Conservation (phyloP, 2,329 filamentous ascomycete species). For the Microcyclospora tardicrescens region DNA sequence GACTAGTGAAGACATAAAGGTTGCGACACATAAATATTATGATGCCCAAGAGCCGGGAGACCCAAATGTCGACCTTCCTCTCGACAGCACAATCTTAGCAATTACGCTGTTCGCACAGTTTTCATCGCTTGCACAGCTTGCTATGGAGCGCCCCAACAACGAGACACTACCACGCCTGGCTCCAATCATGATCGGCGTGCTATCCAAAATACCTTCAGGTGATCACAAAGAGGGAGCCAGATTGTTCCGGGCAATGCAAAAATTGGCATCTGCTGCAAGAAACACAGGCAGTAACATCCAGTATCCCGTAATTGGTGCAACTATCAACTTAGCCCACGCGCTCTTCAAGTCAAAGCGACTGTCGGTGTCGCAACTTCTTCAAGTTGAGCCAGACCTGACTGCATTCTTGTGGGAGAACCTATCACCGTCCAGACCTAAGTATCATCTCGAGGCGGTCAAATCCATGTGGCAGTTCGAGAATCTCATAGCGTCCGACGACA, state of each 20-base stretch:
- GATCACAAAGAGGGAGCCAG: not conserved
- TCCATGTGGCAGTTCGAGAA: slow-evolving; percentile 72
- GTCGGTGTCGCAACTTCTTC: not conserved
- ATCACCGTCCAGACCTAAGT: slow-evolving; percentile 72
- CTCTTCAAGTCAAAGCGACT: not conserved
- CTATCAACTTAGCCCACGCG: not conserved
- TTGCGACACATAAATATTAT: not conserved
- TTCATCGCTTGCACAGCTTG: not conserved
- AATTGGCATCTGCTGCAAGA: not conserved
- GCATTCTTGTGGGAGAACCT: slow-evolving; percentile 66
- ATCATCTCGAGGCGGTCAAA: slow-evolving; percentile 83
- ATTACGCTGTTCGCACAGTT: not conserved
- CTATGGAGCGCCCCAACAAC: too few species aligned
- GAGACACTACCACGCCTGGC: not conserved
- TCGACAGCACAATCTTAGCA: not conserved
- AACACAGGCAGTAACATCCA: not conserved
- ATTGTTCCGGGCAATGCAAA: not conserved
- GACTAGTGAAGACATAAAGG: not conserved
- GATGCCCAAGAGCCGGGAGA: not conserved
- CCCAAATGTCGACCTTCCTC: not conserved
- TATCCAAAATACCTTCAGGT: not conserved
- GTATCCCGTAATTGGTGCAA: not conserved
- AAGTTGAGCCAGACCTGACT: slow-evolving; percentile 54
- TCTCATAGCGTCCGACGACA: slow-evolving; percentile 8
- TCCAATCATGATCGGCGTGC: not conserved